phyloP scores from a whole-genome alignment of 805 yeast species.

The Dipodascus geniculatus region DNA sequence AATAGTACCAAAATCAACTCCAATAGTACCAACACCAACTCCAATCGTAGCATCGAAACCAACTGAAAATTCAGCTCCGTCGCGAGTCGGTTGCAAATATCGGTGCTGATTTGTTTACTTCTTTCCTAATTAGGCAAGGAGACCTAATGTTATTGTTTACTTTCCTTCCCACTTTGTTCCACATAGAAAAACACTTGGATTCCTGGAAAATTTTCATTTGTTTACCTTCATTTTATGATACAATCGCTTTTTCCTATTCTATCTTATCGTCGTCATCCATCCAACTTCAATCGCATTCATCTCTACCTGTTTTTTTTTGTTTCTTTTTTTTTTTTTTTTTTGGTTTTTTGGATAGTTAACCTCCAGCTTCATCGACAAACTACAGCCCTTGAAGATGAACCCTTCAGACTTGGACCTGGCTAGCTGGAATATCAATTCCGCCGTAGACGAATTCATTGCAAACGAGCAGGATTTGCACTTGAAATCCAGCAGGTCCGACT shows the following conservation, averaged over 20 bases:
- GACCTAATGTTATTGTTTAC: not conserved
- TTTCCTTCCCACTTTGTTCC: not conserved
- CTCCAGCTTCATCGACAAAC: not conserved
- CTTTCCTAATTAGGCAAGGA: not conserved
- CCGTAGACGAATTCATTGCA: not conserved
- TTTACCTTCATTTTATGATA: not conserved
- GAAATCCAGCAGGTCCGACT: not conserved
- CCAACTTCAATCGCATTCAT: not conserved
- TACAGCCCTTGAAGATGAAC: not conserved
- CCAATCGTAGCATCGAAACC: no score
- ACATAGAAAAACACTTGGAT: not conserved
- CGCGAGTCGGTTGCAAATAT: no score
- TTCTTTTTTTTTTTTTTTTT: not conserved
- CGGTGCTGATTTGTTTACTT: not conserved
- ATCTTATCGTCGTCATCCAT: not conserved
- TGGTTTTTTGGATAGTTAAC: not conserved
- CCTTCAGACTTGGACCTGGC: not conserved
- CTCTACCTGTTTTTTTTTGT: not conserved
- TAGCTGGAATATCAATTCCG: not conserved
- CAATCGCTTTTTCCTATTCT: not conserved
- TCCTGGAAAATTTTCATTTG: constrained; percentile 1
- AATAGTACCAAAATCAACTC: no score
- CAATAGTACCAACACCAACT: no score
- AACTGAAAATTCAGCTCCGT: no score
- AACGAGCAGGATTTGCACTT: not conserved